Percentiles rank a stretch among this genome's conserved stretches.
Evolutionary conservation across 1,139 yeast genomes (phyloP).

Genomic region (Casaregolazyma lundiana): DNA sequence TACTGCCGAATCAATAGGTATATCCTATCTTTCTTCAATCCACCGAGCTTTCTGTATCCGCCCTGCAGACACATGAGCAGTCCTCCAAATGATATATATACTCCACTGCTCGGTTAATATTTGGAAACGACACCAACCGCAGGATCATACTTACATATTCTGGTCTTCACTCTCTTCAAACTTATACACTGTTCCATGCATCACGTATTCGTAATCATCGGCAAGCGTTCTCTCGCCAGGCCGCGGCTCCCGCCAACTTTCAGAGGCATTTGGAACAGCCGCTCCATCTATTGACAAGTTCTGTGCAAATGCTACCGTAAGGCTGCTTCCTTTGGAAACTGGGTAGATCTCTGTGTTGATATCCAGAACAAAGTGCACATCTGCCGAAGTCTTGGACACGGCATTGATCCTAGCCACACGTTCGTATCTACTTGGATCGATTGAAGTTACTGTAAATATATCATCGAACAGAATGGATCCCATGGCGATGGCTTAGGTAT

Average conservation of each 20-base stretch:
- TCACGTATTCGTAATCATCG: constrained; percentile 96
- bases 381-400: constrained; percentile 76
- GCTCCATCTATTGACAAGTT: constrained; percentile 60
- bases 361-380: constrained; percentile 82
- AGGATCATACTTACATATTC: constrained; percentile 34
- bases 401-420: constrained; percentile 89
- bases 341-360: constrained; percentile 92
- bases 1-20: constrained; percentile 79
- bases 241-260: constrained; percentile 84
- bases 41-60: constrained; percentile 80
- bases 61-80: constrained; percentile 92
- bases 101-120: constrained; percentile 52
- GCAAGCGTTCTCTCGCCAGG: constrained; percentile 81
- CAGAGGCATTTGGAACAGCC: constrained; percentile 45
- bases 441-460: constrained; percentile 78
- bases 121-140: not conserved
- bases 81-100: constrained; percentile 95
- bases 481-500: constrained; percentile 12
- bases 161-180: constrained; percentile 82
- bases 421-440: constrained; percentile 88
- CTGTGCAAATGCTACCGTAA: constrained; percentile 86
- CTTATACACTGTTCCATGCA: constrained; percentile 97
- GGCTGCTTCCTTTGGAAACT: constrained; percentile 66
- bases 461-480: constrained; percentile 80
- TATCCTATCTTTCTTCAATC: constrained; percentile 90